Evolutionary conservation across 192 early-diverging fungal species (phyloP), one percentile per base, ranked within the genome.

Genomic region (Podila horticola): DNA sequence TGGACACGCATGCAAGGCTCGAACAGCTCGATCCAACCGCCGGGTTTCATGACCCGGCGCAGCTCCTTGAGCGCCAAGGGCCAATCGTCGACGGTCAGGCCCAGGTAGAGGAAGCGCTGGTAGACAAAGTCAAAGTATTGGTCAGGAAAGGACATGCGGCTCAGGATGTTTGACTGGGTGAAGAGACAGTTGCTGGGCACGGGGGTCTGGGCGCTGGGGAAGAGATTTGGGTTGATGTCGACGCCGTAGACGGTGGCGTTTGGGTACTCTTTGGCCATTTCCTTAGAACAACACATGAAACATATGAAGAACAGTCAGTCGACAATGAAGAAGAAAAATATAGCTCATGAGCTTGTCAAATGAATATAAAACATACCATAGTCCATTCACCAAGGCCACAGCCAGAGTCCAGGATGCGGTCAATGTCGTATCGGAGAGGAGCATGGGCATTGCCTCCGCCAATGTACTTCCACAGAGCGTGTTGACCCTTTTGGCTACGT

Each of bases 101-200:
- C 64, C 11, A 66, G 55, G 30, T 48, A 29, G 34, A 79, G 38
- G 30, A 66, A 71, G 13, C 76, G 52, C 29, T 67, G 45, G 58
- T 61, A 41, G 26, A 75, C 62, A 61, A 74, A 79, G 49, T 79
- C 76, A 57, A 79, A 79, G 24, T 73, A 75, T 17, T 49, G 24
- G 41, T 74, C 76, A 3, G 26, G 38, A 63, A 72, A 79, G 29
- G 76, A 51, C 26, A 79, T 13, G 10, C 76, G 61, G n/a, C 5
- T 45, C 7, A 79, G 30, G 15, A 79, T 41, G 38, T 79, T 75
- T 7, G 58, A 26, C 33, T 75, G 62, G 24, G 59, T 61, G 30
- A 61, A 61, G 59, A 33, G 59, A 33, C 59, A 61, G 30, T 61
- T 61, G 59, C 59, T 61, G 2, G 59, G 59, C 26, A 61, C 30